Evolutionary conservation across 179 eudicot species (phyloP), one percentile per base, ranked within the genome.

Genomic region (Heliamphora pulchella): DNA sequence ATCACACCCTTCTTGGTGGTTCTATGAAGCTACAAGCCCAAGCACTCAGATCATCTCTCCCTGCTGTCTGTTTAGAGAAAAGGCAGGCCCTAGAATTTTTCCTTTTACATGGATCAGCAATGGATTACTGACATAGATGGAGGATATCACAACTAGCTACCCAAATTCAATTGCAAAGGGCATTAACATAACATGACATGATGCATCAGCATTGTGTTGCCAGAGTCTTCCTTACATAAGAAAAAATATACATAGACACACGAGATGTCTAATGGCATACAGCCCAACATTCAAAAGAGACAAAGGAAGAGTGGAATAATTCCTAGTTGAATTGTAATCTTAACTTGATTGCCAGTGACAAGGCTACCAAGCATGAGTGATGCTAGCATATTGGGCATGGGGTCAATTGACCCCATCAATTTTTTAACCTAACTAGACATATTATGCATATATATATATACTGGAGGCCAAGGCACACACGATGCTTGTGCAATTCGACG

Each of bases 171-270:
- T 11, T 0, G 3, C 13, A 7, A 48, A 1, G 4, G 67, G 41
- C 67, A 75, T 58, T n/a, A n/a, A n/a, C n/a, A n/a, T n/a, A 46
- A 59, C 17, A 8, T 46, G 44, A 20, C 54, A 50, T 5, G 47
- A 48, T 39, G 18, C 72, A 48, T 22, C 71, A 48, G 20, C 80
- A 77, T 64, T 77, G 17, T 76, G 41, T 11, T 53, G 10, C 47
- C 31, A 77, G 20, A 50, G 18, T 53, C 80, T 31, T 17, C 78
- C 72, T 65, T 8, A 15, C 63, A 39, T 58, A 50, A 31, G 77
- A 48, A 74, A 13, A 20, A 73, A 74, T 7, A 74, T 41, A n/a
- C 5, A 73, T 22, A 43, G 9, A 72, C 8, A 1, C 58, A 10
- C 51, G n/a, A 20, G 1, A 10, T 7, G 59, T 1, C 59, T 11